Conservation (phyloP, 257 asterid genomes). For the Penstemon eatonii region DNA sequence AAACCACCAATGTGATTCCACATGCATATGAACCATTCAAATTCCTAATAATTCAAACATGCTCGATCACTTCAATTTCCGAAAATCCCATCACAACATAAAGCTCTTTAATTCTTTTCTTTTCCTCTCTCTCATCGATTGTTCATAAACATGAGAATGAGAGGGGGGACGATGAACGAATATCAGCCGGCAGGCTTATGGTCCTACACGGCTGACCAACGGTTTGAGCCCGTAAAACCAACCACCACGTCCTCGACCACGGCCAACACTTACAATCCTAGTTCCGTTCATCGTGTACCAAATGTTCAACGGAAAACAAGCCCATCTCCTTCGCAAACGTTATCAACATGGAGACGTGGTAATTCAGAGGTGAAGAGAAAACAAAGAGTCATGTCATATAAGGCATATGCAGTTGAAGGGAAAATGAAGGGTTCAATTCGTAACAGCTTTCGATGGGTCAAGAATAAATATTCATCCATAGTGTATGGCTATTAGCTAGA, state of each 20-base stretch:
- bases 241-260: conserved; percentile 2
- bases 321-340: conserved; percentile 20
- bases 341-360: conserved; percentile 9
- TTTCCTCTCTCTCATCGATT: conserved; percentile 27
- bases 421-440: conserved; percentile 45
- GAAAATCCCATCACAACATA: background rate
- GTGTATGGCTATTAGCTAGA: conserved; percentile 35
- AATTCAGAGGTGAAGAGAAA: conserved; percentile 35
- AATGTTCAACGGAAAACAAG: conserved; percentile 1
- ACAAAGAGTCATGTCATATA: conserved; percentile 43
- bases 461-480: conserved; percentile 37
- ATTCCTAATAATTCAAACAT: background rate
- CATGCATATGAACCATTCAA: background rate
- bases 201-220: conserved; percentile 21
- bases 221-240: background rate
- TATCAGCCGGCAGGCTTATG: background rate
- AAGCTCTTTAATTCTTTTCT: background rate
- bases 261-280: conserved; percentile 8
- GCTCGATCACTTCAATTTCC: background rate
- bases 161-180: conserved; percentile 29
- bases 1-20: background rate
- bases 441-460: conserved; percentile 45
- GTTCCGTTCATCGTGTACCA: background rate
- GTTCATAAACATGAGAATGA: conserved; percentile 8
- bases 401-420: conserved; percentile 38